Evolutionary conservation across 1,284 basidiomycete species (phyloP), one percentile per base, ranked within the genome.

Genomic region (Blastosporella zonata): DNA sequence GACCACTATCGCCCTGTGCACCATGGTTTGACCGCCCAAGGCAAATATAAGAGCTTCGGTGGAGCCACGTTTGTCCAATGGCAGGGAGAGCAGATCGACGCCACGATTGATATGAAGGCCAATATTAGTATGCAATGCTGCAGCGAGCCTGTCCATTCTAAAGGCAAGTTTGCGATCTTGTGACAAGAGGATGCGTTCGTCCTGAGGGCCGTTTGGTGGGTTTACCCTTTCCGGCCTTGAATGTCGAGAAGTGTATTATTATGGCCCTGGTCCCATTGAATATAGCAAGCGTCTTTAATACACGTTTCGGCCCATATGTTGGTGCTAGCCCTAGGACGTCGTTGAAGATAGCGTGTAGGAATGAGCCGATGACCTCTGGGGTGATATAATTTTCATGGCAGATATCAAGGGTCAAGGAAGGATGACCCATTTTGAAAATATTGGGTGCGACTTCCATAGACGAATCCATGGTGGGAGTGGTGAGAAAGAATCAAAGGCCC

Each of bases 31-130:
- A 8, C 69, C 74, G 0, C 71, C 73, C 37, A 78, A 62, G 0
- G 67, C 67, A 6, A 60, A 55, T 57, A 72, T 62, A 49, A 74
- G 56, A 2, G 73, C 70, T 1, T 62, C 48, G 2, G 69, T 45
- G 1, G 71, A 71, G 2, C 67, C 55, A 13, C 72, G 67, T 15
- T 54, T 37, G 38, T 3, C 40, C 2, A 18, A 54, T 2, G 56
- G 22, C 3, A 60, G 49, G 0, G 75, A 74, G 22, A 79, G 61
- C 37, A 82, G 59, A 51, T 81, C 76, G 12, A 79, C 62, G 0
- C 67, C 78, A 18, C 63, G 58, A 7, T 56, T 49, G 17, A 81
- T 62, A 18, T 62, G 63, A 3, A 79, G 37, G 0, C 59, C 60
- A 7, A 68, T 54, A 38, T 81, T 75, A n/a, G 57, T 43, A 56